A percentile compares a stretch with the other conserved stretches of the same genome.
phyloP scores from a whole-genome alignment of 495 filamentous ascomycete species.

The Aspergillus egyptiacus region DNA sequence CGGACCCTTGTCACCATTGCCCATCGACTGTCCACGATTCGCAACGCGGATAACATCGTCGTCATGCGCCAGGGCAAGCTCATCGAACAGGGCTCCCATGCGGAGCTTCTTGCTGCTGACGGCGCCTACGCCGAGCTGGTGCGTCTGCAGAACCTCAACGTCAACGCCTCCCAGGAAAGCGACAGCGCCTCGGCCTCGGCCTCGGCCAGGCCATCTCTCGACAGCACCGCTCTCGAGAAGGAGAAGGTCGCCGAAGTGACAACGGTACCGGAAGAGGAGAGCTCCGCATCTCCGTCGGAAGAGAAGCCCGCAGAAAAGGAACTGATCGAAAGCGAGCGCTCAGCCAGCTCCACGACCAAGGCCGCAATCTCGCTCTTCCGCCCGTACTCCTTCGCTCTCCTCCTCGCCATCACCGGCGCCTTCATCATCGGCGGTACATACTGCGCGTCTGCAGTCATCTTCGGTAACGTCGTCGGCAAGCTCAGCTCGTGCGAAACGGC shows the following conservation, averaged over 20 bases:
- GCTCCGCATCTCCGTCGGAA: neutral
- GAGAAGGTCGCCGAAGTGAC: constrained; percentile 1
- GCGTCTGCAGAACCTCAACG: constrained; percentile 16
- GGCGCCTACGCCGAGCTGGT: constrained; percentile 14
- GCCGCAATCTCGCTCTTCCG: constrained; percentile 8
- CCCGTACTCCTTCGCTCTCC: constrained; percentile 1
- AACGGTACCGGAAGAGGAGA: neutral
- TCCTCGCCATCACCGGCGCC: constrained; percentile 2
- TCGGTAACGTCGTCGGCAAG: constrained; percentile 41
- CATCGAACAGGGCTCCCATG: constrained; percentile 36
- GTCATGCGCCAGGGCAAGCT: constrained; percentile 29
- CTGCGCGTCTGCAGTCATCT: constrained; percentile 45
- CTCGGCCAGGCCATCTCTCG: neutral
- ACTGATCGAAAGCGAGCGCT: neutral
- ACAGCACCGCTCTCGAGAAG: neutral
- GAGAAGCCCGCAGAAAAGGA: neutral
- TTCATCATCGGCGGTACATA: constrained; percentile 40
- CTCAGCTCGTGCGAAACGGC: constrained; percentile 36
- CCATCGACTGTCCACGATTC: constrained; percentile 44
- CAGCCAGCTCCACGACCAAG: neutral
- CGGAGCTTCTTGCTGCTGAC: constrained; percentile 25
- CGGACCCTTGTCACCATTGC: constrained; percentile 43
- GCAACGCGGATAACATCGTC: constrained; percentile 34
- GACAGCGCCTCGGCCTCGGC: neutral
- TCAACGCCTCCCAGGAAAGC: neutral